Percentiles rank a stretch among this genome's conserved stretches.
Evolutionary conservation across 169 alveolate genomes (phyloP).

Genomic region (Cryptosporidium ryanae): DNA sequence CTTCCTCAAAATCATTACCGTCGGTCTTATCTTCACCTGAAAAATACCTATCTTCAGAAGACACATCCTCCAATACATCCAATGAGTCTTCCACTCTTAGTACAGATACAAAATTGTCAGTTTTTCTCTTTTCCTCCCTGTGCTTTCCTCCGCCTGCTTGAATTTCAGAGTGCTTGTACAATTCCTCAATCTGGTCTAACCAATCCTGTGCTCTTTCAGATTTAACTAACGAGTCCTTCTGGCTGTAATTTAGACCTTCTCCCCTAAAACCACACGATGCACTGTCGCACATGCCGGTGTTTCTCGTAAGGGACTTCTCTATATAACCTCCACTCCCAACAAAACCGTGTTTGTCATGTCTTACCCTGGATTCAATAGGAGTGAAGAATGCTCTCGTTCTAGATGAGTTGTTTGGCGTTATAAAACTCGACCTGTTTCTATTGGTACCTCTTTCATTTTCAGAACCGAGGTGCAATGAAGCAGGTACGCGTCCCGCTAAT

Average conservation of each 20-base stretch:
- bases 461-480: too few relatives aligned
- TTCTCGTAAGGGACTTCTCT: too few relatives aligned
- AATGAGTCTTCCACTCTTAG: conserved; percentile 13
- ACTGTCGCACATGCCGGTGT: too few relatives aligned
- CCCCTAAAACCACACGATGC: background rate
- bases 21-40: conserved; percentile 11
- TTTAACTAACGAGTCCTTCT: background rate
- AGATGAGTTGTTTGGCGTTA: background rate
- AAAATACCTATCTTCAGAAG: conserved; percentile 29
- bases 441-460: background rate
- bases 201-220: conserved; percentile 70
- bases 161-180: conserved; percentile 16
- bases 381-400: background rate
- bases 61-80: background rate
- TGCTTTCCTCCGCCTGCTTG: background rate
- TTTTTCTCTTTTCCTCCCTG: background rate
- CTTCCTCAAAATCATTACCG: too few relatives aligned
- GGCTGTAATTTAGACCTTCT: background rate
- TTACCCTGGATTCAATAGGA: background rate
- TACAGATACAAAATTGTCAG: background rate
- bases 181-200: conserved; percentile 60
- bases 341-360: background rate
- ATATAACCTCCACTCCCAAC: background rate
- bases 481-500: too few relatives aligned
- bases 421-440: background rate